Base-by-base conservation (phyloP, 768 basidiomycete genomes). In the Leccinum subtestaceum region DNA sequence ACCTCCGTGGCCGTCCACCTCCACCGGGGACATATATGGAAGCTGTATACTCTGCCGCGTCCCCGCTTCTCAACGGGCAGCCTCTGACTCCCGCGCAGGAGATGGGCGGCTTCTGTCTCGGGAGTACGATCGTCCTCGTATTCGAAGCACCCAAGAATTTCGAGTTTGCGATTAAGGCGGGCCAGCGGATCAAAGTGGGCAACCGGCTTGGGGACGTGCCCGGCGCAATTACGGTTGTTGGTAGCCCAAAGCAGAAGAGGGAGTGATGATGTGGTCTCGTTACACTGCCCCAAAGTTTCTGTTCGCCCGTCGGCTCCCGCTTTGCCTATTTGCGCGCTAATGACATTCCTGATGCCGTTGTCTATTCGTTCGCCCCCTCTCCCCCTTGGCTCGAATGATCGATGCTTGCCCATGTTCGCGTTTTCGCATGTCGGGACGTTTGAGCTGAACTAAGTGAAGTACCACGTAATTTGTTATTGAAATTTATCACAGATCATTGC, bases 21-120 rank as follows among this genome's bases (percentile, higher is more conserved):
- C 93, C 90, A 40, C 79, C 88, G 0, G 95, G 95, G 29, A 91
- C 93, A 1, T 97, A 92, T 75, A 84, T 85, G 5, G 97, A 98
- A 75, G 97, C 95, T 0, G 87, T 92, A 13, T 99, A 99, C 74
- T 84, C 87, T 2, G 83, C 82, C 6, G 96, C 95, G 0, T 94
- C 91, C 1, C 77, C 87, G 0, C 74, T 98, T 27, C 80, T 98
- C 36, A 81, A 85, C 17, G 97, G 97, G 0, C 94, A 97, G 68
- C 95, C 96, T 2, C 80, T 98, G 48, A 79, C 78, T 0, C 81
- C 90, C 1, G 95, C 92, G 1, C 91, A 97, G 72, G 95, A 99
- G 77, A 93, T 98, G 91, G 97, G 97, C 32, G 97, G 95, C 1
- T 99, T 99, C 77, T 89, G 87, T 67, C 79, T 98, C 4, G 95